Conservation (phyloP, 1,139 yeast species). For the Pichia sp. region DNA sequence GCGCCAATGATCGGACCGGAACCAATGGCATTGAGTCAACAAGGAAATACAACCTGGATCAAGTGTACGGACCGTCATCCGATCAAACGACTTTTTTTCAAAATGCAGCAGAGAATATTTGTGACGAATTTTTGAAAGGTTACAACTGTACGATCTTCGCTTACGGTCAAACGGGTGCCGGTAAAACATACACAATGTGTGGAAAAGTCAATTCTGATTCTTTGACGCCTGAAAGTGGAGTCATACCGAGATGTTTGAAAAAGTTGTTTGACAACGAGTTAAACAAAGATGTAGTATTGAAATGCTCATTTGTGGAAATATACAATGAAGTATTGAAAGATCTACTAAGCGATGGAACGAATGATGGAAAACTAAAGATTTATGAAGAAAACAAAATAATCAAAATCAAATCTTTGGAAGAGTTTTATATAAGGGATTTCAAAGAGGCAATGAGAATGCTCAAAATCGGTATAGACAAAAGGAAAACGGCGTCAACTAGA, state of each 20-base stretch:
- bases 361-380: conserved; percentile 39
- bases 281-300: conserved; percentile 36
- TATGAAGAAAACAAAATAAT: conserved; percentile 42
- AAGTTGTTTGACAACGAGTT: conserved; percentile 41
- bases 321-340: conserved; percentile 72
- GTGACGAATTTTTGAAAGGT: conserved; percentile 63
- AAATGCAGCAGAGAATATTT: conserved; percentile 61
- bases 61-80: conserved; percentile 68
- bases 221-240: conserved; percentile 45
- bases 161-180: conserved; percentile 89
- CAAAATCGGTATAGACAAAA: conserved; percentile 49
- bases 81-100: conserved; percentile 57
- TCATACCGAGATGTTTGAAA: conserved; percentile 61
- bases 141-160: conserved; percentile 79
- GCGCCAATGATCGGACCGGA: neutral
- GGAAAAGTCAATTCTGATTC: conserved; percentile 48
- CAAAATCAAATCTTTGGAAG: conserved; percentile 44
- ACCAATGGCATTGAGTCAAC: conserved; percentile 27
- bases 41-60: conserved; percentile 61
- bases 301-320: conserved; percentile 68
- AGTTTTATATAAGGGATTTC: conserved; percentile 48
- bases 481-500: conserved; percentile 67
- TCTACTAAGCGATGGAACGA: conserved; percentile 44
- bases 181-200: conserved; percentile 85
- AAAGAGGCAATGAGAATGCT: conserved; percentile 51